Base-by-base conservation (phyloP, 495 filamentous ascomycete species). In the Trichocladium uniseriatum region DNA sequence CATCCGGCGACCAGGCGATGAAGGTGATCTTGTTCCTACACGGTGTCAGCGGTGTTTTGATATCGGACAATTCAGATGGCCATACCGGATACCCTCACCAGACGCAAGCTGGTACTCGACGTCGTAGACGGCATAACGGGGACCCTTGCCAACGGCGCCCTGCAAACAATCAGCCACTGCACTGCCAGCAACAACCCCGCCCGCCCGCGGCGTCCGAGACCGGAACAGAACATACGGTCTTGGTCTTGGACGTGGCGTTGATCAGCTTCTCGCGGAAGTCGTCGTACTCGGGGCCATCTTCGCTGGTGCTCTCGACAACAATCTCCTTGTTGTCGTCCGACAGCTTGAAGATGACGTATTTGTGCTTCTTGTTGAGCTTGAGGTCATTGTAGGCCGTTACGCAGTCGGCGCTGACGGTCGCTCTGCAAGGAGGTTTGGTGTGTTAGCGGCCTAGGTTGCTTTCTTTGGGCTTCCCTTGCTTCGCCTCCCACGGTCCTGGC, bases 291-390 rank as follows among this genome's bases (percentile, higher is more conserved):
- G 63, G 63, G 56, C 45, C 49, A 38, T 75, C 66, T 21, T 77
- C 72, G 39, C 74, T 72, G 48, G 81, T 80, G 52, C 79, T 76
- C 56, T 94, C 86, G 59, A 96, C 79, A 38, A 85, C 84, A 63
- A 96, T 89, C 60, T 84, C 67, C 70, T 86, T 92, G 81, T 86
- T 86, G 79, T 95, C 80, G 70, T 94, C 88, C 55, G 84, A 79
- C 62, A 98, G 83, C 78, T 95, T 95, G 85, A 82, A 97, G 81
- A 98, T 86, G 74, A 98, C 84, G 75, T 80, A 98, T 74, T 94
- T 95, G 75, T 80, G 73, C 69, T 82, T 82, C 68, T 89, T 88
- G 73, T 75, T 80, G 58, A 90, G 79, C 78, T 94, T 94, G 52
- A 98, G 83, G 46, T 95, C 81, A 66, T 95, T 90, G 81, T 87